Evolutionary conservation across 2,329 filamentous ascomycete genomes (phyloP).

Genomic region (Diaporthe vexans): DNA sequence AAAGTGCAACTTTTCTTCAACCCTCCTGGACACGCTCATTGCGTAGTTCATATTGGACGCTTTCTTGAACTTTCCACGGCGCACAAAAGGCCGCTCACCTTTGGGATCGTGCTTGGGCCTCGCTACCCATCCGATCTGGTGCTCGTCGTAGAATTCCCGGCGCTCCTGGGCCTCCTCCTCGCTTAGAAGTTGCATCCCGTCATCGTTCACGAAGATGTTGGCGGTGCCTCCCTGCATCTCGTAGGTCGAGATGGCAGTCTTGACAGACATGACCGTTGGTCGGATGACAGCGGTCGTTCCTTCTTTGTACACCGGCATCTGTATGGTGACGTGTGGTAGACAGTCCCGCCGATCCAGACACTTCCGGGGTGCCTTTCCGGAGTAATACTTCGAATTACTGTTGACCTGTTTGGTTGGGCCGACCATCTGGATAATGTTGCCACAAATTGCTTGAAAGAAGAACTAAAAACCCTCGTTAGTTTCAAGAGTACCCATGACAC

Average conservation of each 20-base stretch:
- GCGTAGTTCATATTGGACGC: constrained; percentile 82
- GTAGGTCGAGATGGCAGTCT: constrained; percentile 82
- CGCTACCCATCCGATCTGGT: constrained; percentile 79
- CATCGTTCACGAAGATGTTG: constrained; percentile 84
- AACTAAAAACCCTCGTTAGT: constrained; percentile 57
- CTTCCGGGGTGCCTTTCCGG: constrained; percentile 75
- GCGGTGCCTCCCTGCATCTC: constrained; percentile 82
- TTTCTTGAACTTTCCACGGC: constrained; percentile 78
- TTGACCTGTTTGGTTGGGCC: constrained; percentile 81
- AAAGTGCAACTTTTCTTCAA: constrained; percentile 76
- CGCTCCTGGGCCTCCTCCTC: constrained; percentile 58
- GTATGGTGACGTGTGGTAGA: constrained; percentile 85
- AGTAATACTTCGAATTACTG: constrained; percentile 86
- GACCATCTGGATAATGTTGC: constrained; percentile 31
- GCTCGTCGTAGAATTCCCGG: constrained; percentile 71
- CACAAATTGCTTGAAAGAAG: constrained; percentile 36
- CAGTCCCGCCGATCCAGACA: constrained; percentile 60
- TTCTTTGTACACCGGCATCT: constrained; percentile 92
- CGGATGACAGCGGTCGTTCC: constrained; percentile 81
- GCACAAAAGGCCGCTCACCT: constrained; percentile 63
- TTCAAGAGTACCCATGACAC: constrained; percentile 68
- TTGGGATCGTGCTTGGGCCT: constrained; percentile 74
- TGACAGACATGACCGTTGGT: constrained; percentile 83
- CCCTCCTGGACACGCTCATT: constrained; percentile 76
- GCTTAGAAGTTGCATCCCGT: constrained; percentile 77